Percentiles rank a stretch among this genome's conserved stretches.
Evolutionary conservation across 129 eudicot genomes (phyloP).

Genomic region (Saposhnikovia divaricata): DNA sequence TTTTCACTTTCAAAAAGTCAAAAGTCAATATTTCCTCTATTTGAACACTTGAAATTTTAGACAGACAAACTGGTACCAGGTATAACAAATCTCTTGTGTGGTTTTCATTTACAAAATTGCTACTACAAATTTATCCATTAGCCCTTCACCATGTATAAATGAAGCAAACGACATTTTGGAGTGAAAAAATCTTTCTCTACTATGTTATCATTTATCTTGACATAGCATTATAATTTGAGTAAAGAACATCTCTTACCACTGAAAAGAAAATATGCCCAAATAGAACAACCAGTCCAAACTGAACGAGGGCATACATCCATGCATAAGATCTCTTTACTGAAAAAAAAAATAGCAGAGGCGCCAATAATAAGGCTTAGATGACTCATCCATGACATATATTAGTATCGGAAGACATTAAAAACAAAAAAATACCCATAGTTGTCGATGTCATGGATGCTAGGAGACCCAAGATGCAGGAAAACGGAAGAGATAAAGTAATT

Average conservation of each 20-base stretch:
- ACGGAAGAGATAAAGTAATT: slow-evolving; percentile 88
- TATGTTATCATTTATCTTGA: not conserved
- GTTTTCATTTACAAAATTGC: not conserved
- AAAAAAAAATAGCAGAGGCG: slow-evolving; percentile 16
- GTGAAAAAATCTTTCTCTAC: not conserved
- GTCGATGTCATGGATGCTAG: slow-evolving; percentile 98
- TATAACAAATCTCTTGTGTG: not conserved
- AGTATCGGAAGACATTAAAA: not conserved
- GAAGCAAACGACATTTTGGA: not conserved
- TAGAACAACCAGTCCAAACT: slow-evolving; percentile 66
- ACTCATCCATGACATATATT: not conserved
- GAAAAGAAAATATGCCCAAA: slow-evolving; percentile 77
- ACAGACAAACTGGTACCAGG: not conserved
- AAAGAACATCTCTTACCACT: slow-evolving; percentile 36
- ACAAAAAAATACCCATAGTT: slow-evolving; percentile 70
- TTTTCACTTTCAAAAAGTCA: not conserved
- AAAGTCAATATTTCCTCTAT: not conserved
- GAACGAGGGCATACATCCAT: slow-evolving; percentile 84
- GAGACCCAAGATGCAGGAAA: slow-evolving; percentile 95
- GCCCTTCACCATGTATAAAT: not conserved
- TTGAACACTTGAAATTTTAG: not conserved
- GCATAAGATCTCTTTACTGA: slow-evolving; percentile 63
- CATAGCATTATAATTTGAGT: not conserved
- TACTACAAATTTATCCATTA: not conserved
- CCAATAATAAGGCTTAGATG: not conserved